phyloP scores from a whole-genome alignment of 208 protist species.

The Porcisia hertigi region DNA sequence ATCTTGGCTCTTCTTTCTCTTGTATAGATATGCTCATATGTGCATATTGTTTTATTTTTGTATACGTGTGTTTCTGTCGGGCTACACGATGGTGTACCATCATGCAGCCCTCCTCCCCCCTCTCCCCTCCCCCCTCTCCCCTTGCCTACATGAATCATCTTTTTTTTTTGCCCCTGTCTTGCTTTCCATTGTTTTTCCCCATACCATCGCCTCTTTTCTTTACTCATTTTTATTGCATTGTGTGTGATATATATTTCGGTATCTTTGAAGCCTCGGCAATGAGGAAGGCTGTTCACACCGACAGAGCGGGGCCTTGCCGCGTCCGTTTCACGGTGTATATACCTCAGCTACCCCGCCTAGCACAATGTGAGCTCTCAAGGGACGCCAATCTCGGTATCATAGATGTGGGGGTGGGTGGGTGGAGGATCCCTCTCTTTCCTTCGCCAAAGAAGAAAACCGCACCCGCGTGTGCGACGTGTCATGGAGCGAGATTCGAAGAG shows the following conservation, averaged over 20 bases:
- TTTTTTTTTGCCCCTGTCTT: too few species aligned
- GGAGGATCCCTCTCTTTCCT: not conserved
- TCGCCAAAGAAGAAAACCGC: not conserved
- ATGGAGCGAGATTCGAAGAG: too few species aligned
- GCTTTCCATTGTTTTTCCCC: too few species aligned
- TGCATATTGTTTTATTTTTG: not conserved
- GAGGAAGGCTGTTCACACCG: not conserved
- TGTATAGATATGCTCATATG: not conserved
- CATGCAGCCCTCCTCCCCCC: too few species aligned
- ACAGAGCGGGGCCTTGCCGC: not conserved
- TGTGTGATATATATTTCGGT: not conserved
- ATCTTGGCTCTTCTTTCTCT: too few species aligned
- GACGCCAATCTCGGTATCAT: not conserved
- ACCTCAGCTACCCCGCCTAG: not conserved
- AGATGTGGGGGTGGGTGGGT: not conserved
- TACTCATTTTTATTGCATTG: not conserved
- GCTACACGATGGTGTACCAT: too few species aligned
- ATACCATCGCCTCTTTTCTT: not conserved
- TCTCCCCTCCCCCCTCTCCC: too few species aligned
- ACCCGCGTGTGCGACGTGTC: too few species aligned
- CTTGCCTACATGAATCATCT: too few species aligned
- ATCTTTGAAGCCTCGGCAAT: not conserved
- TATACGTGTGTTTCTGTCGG: not conserved
- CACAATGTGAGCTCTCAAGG: not conserved
- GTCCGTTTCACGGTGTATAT: not conserved